phyloP scores from a whole-genome alignment of 2,329 filamentous ascomycete genomes.

The Trichoderma koningiopsis region DNA sequence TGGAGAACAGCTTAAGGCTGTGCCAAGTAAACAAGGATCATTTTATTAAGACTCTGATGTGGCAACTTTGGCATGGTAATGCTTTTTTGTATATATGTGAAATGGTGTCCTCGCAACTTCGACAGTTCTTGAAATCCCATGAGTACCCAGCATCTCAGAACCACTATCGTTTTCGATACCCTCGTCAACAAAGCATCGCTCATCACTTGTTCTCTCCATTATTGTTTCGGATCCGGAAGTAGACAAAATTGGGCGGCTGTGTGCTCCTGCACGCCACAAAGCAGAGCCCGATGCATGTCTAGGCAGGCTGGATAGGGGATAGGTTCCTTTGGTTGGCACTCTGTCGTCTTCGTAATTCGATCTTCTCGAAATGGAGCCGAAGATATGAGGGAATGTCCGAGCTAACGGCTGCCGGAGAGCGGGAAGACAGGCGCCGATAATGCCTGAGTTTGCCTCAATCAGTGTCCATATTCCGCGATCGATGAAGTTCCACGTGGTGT shows the following conservation, averaged over 20 bases:
- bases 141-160: not conserved
- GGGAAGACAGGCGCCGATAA: slow-evolving; percentile 43
- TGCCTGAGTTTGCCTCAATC: slow-evolving; percentile 43
- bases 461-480: slow-evolving; percentile 39
- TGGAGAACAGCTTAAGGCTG: not conserved
- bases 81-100: not conserved
- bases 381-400: slow-evolving; percentile 27
- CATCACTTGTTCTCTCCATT: slow-evolving; percentile 15
- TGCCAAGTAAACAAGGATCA: not conserved
- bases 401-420: slow-evolving; percentile 30
- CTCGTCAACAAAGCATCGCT: slow-evolving; percentile 13
- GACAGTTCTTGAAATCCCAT: slow-evolving; percentile 18
- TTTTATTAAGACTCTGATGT: not conserved
- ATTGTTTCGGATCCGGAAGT: not conserved
- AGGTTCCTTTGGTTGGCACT: not conserved
- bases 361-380: slow-evolving; percentile 27
- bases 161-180: not conserved
- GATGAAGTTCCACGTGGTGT: slow-evolving; percentile 36
- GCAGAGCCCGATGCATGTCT: not conserved
- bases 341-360: slow-evolving; percentile 21
- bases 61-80: not conserved
- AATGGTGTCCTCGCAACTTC: slow-evolving; percentile 19
- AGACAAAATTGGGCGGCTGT: slow-evolving; percentile 1
- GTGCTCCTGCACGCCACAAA: slow-evolving; percentile 10
- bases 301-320: slow-evolving; percentile 1